Percentiles rank a stretch among this genome's conserved stretches.
Evolutionary conservation across 352 stramenopile genomes (phyloP).

Genomic region (Phytophthora melonis): DNA sequence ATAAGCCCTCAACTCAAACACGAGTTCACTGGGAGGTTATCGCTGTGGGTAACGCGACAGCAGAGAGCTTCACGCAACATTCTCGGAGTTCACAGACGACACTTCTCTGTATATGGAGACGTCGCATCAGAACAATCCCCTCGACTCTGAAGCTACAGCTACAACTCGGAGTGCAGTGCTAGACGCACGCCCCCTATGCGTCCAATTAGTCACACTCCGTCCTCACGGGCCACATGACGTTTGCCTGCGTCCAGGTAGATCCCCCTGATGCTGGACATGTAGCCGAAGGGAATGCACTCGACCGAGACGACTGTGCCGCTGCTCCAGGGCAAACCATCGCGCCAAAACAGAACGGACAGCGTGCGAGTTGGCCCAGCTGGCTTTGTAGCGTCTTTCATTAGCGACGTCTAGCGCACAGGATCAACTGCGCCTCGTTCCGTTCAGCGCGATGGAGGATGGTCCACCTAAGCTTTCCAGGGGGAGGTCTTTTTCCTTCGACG

Average conservation of each 20-base stretch:
- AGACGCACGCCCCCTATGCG: neutral
- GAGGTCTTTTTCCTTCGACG: conserved; percentile 6
- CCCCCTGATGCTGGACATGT: neutral
- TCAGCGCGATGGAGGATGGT: neutral
- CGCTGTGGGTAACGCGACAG: too few species aligned
- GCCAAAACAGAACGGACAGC: neutral
- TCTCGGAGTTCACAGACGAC: too few species aligned
- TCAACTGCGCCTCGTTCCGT: neutral
- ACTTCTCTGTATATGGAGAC: too few species aligned
- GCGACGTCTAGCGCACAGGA: conserved; percentile 1
- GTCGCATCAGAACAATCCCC: neutral
- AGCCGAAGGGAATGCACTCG: neutral
- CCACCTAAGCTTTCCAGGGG: neutral
- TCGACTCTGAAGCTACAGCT: neutral
- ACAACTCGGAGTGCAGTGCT: neutral
- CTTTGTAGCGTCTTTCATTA: conserved; percentile 6
- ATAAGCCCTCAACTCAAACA: neutral
- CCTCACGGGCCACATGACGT: neutral
- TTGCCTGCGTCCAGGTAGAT: neutral
- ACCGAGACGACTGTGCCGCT: neutral
- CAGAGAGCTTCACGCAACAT: neutral
- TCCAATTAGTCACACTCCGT: conserved; percentile 1
- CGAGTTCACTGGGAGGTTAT: neutral
- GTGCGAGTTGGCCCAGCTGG: conserved; percentile 1
- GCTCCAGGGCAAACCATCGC: neutral